A percentile compares a stretch with the other conserved stretches of the same genome.
These are phyloP conservation scores for Cronartium quercuum DNA, from an alignment of 1,284 basidiomycete species.

Conservation along the genomic window DNA sequence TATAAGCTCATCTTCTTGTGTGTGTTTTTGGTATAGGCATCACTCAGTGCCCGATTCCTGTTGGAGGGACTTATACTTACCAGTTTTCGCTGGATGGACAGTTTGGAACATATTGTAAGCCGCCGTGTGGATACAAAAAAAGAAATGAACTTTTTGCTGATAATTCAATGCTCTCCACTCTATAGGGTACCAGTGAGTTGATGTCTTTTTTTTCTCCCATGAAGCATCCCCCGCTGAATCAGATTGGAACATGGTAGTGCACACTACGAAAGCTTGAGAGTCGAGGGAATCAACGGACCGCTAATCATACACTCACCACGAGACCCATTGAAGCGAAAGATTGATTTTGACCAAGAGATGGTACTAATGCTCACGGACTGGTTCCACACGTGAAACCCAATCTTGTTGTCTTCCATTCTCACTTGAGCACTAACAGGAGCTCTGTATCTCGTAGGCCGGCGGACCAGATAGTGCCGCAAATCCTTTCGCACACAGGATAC, in stretches of 20 bases:
- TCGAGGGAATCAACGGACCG: slow-evolving; percentile 18
- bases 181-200: slow-evolving; percentile 9
- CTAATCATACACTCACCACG: slow-evolving; percentile 46
- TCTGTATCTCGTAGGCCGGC: slow-evolving; percentile 27
- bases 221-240: neutral
- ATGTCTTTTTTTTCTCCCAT: neutral
- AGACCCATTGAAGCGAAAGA: slow-evolving; percentile 46
- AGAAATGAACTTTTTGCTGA: neutral
- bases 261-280: slow-evolving; percentile 1
- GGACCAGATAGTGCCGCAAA: neutral
- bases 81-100: slow-evolving; percentile 20
- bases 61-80: slow-evolving; percentile 25
- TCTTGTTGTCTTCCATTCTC: neutral
- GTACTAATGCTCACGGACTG: slow-evolving; percentile 52
- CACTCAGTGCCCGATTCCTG: slow-evolving; percentile 29
- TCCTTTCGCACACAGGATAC: slow-evolving; percentile 41
- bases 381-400: slow-evolving; percentile 48
- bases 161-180: neutral
- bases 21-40: neutral
- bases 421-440: no score
- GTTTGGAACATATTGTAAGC: neutral
- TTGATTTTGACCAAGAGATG: slow-evolving; percentile 45
- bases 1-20: neutral
- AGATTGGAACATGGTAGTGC: neutral
- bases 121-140: no score